Percentiles rank a stretch among this genome's conserved stretches.
These are phyloP conservation scores for Erigeron philadelphicus DNA, from an alignment of 140 eudicot genomes.

Conservation along the genomic window DNA sequence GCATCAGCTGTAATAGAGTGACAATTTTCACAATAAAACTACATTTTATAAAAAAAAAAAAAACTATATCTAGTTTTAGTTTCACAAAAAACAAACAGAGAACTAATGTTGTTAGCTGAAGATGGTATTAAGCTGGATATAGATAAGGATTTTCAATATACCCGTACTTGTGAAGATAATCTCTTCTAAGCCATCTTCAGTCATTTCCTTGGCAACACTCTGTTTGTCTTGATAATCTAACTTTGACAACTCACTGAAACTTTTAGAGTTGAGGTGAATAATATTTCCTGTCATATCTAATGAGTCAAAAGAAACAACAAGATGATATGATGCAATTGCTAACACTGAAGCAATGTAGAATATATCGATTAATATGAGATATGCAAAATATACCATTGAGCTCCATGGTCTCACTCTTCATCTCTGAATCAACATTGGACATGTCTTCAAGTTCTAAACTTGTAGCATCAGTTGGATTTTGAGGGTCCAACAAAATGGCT, in stretches of 20 bases:
- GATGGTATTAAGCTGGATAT: neutral
- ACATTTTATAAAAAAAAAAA: too few relatives aligned
- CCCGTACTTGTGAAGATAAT: slow-evolving; percentile 7
- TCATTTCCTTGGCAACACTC: slow-evolving; percentile 2
- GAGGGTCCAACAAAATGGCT: neutral
- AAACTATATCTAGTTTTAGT: too few relatives aligned
- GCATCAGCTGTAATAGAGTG: too few relatives aligned
- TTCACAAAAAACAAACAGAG: too few relatives aligned
- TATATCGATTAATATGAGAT: neutral
- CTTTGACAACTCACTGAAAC: neutral
- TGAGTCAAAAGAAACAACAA: slow-evolving; percentile 1
- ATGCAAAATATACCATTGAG: slow-evolving; percentile 6
- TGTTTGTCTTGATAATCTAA: slow-evolving; percentile 1
- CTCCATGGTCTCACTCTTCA: slow-evolving; percentile 7
- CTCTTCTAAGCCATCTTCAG: neutral
- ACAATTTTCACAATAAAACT: too few relatives aligned
- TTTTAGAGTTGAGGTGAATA: neutral
- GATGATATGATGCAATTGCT: neutral
- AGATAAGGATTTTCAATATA: neutral
- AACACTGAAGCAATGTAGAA: neutral
- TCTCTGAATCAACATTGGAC: neutral
- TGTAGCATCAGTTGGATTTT: neutral
- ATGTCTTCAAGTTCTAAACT: neutral
- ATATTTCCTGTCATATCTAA: neutral
- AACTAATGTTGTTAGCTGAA: neutral